Conservation (phyloP, 257 asterid species). For the Forsythia suspensa region DNA sequence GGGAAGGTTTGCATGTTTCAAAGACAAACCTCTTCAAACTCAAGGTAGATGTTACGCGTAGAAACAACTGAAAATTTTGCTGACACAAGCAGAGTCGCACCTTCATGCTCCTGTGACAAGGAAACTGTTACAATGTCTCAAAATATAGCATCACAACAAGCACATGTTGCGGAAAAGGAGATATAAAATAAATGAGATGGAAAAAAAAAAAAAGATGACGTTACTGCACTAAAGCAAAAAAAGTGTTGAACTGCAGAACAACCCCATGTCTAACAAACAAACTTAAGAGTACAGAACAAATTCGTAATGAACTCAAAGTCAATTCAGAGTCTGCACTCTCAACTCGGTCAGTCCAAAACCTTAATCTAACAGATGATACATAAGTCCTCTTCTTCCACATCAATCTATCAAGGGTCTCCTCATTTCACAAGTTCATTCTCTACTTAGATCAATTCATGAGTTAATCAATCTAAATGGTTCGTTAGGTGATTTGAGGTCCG, state of each 20-base stretch:
- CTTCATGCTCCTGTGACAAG: constrained; percentile 75
- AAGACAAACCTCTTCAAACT: constrained; percentile 75
- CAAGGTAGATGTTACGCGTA: constrained; percentile 69
- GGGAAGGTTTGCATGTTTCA: constrained; percentile 1
- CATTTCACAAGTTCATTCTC: background rate
- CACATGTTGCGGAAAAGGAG: background rate
- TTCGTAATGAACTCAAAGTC: background rate
- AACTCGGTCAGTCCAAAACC: background rate
- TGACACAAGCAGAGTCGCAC: constrained; percentile 77
- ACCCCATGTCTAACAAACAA: background rate
- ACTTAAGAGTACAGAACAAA: background rate
- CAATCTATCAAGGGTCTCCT: background rate
- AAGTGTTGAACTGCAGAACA: background rate
- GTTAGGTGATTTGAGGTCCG: too few relatives aligned
- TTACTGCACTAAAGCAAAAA: background rate
- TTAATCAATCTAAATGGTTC: too few relatives aligned
- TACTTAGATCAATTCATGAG: too few relatives aligned
- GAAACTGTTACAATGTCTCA: constrained; percentile 8
- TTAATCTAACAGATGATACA: background rate
- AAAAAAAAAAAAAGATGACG: background rate
- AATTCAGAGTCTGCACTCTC: background rate
- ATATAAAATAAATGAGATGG: background rate
- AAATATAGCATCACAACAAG: background rate
- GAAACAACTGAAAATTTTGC: constrained; percentile 85
- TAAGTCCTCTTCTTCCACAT: too few relatives aligned